Evolutionary conservation across 805 yeast species (phyloP).

Genomic region (Candida ficus): DNA sequence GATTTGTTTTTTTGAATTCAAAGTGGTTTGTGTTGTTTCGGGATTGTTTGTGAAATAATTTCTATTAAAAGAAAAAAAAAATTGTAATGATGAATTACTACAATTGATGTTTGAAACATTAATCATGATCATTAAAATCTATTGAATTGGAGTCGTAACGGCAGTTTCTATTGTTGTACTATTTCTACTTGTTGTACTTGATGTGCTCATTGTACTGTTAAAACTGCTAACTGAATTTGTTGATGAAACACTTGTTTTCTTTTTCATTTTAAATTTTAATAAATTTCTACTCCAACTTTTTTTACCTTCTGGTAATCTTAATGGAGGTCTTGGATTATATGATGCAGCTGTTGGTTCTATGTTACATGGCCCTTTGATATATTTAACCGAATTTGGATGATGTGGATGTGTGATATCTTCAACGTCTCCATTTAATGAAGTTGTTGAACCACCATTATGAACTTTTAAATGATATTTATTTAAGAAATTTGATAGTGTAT

Average conservation of each 20-base stretch:
- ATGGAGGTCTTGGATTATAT: conserved; percentile 15
- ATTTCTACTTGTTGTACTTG: neutral
- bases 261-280: conserved; percentile 8
- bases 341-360: conserved; percentile 10
- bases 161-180: neutral
- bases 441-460: conserved; percentile 3
- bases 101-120: too few species aligned
- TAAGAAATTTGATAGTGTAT: conserved; percentile 13
- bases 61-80: too few species aligned
- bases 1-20: too few species aligned
- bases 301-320: neutral
- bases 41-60: too few species aligned
- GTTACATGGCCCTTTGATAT: conserved; percentile 17
- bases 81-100: too few species aligned
- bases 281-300: conserved; percentile 10
- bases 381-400: neutral
- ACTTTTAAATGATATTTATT: conserved; percentile 14
- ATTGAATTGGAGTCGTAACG: neutral
- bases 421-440: neutral
- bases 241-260: neutral
- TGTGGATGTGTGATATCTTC: conserved; percentile 1
- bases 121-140: too few species aligned
- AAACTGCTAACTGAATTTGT: neutral
- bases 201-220: neutral
- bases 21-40: too few species aligned